These are phyloP conservation scores for Rhynchospora tenuis DNA, from an alignment of 176 grass and related monocot species.

Conservation along the genomic window DNA sequence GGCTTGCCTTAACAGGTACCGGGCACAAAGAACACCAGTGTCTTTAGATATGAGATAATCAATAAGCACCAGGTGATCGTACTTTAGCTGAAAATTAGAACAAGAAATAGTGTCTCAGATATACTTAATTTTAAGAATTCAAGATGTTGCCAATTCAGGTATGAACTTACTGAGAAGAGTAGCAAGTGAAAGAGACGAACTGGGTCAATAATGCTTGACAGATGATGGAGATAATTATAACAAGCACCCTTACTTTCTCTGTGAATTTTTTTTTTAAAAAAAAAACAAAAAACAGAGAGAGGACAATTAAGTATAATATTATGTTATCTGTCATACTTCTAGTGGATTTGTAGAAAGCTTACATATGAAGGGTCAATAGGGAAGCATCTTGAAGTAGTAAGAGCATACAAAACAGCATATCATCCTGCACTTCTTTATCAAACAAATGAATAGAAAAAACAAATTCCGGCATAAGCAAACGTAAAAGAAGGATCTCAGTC, in stretches of 20 bases:
- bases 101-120: background rate
- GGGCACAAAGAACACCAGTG: constrained; percentile 64
- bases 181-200: constrained; percentile 76
- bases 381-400: constrained; percentile 72
- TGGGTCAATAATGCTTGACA: constrained; percentile 76
- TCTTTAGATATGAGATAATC: constrained; percentile 97
- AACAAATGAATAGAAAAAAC: constrained; percentile 1
- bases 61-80: constrained; percentile 89
- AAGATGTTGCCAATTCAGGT: constrained; percentile 4
- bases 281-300: background rate
- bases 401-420: constrained; percentile 69
- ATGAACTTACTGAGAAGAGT: constrained; percentile 62
- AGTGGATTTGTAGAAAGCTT: constrained; percentile 30
- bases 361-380: constrained; percentile 45
- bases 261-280: background rate
- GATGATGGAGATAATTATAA: constrained; percentile 20
- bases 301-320: background rate
- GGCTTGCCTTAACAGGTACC: constrained; percentile 78
- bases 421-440: constrained; percentile 53
- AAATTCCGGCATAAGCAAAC: background rate
- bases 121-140: constrained; percentile 16
- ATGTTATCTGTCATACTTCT: background rate
- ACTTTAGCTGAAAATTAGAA: constrained; percentile 67
- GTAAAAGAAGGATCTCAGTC: constrained; percentile 20
- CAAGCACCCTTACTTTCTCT: background rate